Evolutionary conservation across 164 flowering plant genomes (phyloP).

Genomic region (Vitis amurensis): DNA sequence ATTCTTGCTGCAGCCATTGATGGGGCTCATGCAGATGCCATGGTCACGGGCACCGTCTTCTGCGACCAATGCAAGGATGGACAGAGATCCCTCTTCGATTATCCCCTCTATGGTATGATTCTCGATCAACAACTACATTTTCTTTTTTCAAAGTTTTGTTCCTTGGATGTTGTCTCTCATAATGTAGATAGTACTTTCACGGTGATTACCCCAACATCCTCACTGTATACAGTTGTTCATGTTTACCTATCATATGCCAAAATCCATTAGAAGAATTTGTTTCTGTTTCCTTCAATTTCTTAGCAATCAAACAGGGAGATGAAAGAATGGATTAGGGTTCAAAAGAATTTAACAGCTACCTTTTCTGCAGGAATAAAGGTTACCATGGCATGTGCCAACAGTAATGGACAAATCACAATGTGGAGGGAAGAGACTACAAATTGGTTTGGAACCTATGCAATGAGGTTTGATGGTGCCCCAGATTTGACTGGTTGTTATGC

Average conservation of each 20-base stretch:
- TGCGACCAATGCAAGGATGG: conserved; percentile 98
- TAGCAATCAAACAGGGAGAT: neutral
- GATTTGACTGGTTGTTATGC: conserved; percentile 64
- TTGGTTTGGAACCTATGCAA: conserved; percentile 62
- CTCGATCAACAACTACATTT: neutral
- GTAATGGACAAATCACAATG: conserved; percentile 51
- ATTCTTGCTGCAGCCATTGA: conserved; percentile 41
- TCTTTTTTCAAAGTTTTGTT: neutral
- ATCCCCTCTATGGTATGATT: conserved; percentile 64
- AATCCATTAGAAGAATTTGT: no score
- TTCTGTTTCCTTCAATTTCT: neutral
- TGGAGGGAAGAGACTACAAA: conserved; percentile 69
- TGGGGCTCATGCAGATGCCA: conserved; percentile 49
- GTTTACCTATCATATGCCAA: no score
- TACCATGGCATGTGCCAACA: conserved; percentile 52
- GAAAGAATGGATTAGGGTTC: neutral
- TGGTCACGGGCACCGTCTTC: conserved; percentile 76
- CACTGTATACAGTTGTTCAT: no score
- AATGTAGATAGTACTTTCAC: neutral
- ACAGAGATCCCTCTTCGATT: conserved; percentile 63
- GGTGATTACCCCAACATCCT: no score
- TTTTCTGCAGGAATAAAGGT: conserved; percentile 68
- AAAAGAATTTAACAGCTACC: neutral
- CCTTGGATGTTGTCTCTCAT: neutral
- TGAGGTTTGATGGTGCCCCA: conserved; percentile 68